Base-by-base conservation (phyloP, 352 stramenopile species). In the Phytophthora aleatoria region DNA sequence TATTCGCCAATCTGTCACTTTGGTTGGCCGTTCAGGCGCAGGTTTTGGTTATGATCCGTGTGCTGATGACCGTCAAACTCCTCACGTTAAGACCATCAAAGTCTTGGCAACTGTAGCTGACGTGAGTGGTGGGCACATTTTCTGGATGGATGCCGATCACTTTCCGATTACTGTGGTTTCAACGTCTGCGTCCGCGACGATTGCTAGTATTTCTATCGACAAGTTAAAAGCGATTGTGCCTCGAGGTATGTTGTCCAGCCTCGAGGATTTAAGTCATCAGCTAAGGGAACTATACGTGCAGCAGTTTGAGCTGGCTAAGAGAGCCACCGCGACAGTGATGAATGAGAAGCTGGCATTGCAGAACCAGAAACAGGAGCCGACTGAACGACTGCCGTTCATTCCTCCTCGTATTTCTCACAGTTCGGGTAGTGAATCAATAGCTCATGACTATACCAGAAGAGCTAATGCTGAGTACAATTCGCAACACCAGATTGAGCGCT, bases 41-140 rank as follows among this genome's bases (percentile, higher is more conserved):
- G 50, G 51, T 2, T 42, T 20, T 39, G 20, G 51, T 5, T 60
- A 43, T 35, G 27, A 57, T 38, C 20, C 41, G 11, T 53, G 56
- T 15, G 47, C 45, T 31, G 44, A 52, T 10, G 45, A 71, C 26
- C 12, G 41, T 8, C 10, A 42, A 24, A 3, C 26, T 41, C 27
- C 42, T 62, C 12, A 20, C 24, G 50, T 44, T 24, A 24, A 38
- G 38, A 33, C 44, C 12, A 27, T 10, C 12, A 15, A 69, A 38
- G 61, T 87, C 35, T 44, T 84, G 44, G 76, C 74, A 30, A 81
- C 81, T 3, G 78, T 90, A 39, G 77, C 76, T 10, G 73, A 90
- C 39, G 79, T 89, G 5, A 57, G 38, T n/a, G 60, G 52, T 5
- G 79, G 81, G 1, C 79, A 90, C 42, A 51, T 87, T 6, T 86